Percentiles rank a stretch among this genome's conserved stretches.
Conservation (phyloP, 2,329 filamentous ascomycete species). For the Paecilomyces sp. region DNA sequence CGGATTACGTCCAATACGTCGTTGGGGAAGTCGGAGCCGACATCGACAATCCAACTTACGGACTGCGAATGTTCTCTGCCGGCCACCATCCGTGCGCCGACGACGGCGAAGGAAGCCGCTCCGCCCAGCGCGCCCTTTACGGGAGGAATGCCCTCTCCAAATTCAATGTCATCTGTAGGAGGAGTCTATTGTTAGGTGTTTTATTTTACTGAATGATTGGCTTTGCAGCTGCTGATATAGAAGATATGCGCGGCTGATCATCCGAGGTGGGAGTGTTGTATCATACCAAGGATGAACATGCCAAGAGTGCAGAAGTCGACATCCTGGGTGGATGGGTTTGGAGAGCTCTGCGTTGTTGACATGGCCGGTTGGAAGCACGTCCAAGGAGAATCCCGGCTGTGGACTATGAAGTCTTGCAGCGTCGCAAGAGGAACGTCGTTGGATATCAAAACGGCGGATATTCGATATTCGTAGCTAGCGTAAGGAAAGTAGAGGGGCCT, state of each 20-base stretch:
- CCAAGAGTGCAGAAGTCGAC: slow-evolving; percentile 55
- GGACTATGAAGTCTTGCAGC: neutral
- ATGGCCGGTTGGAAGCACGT: slow-evolving; percentile 8
- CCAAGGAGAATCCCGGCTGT: neutral
- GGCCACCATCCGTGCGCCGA: slow-evolving; percentile 84
- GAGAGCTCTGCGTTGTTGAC: slow-evolving; percentile 4
- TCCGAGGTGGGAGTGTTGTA: slow-evolving; percentile 1
- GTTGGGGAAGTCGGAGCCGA: slow-evolving; percentile 76
- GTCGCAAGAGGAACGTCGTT: neutral
- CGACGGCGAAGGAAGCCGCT: slow-evolving; percentile 75
- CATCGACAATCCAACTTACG: slow-evolving; percentile 87
- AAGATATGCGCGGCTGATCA: slow-evolving; percentile 6
- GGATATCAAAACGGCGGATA: neutral
- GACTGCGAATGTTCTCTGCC: slow-evolving; percentile 57
- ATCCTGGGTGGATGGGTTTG: slow-evolving; percentile 3
- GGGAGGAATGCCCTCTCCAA: slow-evolving; percentile 59
- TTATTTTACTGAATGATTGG: neutral
- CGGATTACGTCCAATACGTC: slow-evolving; percentile 57
- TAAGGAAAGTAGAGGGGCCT: neutral
- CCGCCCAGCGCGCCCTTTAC: slow-evolving; percentile 78
- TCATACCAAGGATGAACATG: slow-evolving; percentile 57
- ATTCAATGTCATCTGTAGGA: slow-evolving; percentile 82
- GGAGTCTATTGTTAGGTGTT: neutral
- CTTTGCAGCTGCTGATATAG: neutral
- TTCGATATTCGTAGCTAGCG: slow-evolving; percentile 1